Evolutionary conservation across 352 stramenopile genomes (phyloP), one percentile per base, ranked within the genome.

Genomic region (Pythium myriotylum): DNA sequence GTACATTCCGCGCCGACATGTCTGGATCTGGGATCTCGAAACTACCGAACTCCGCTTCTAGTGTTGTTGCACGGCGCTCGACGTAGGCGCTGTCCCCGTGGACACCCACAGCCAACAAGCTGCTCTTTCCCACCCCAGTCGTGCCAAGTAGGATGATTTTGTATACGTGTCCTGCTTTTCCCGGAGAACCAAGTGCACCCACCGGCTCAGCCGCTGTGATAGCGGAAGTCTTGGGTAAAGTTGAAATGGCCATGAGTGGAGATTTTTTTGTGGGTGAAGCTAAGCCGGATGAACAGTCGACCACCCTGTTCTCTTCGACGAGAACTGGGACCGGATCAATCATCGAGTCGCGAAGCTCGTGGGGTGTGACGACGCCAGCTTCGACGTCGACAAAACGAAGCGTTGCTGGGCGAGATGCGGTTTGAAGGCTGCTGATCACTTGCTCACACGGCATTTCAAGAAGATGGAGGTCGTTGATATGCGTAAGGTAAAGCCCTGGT

Each of bases 141-240:
- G 84, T 90, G n/a, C 82, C 82, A 10, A 94, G 58, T 8, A 94
- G 54, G 26, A 92, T 92, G 62, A 92, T 84, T 59, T 91, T 93
- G 77, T 91, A 91, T 39, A 79, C 58, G 27, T 70, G 64, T 13
- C 48, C 35, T 12, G 20, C 19, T 8, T 17, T 43, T 16, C 7
- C 32, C 1, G 62, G 62, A 13, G 62, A 69, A 7, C 4, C 5
- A 0, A 40, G 43, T 4, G 41, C 37, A 4, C 3, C 27, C 17
- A 65, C 47, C 5, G 65, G 65, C 55, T 69, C 54, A 12, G 65
- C 48, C 10, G 55, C 46, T 2, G 23, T n/a, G 1, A 60, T 17
- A 9, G 35, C 37, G 5, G 54, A 54, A 20, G 54, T 40, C 22
- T 67, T 62, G 14, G 26, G 24, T 20, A 54, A 16, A 13, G 54